Conservation (phyloP, 106 monocot species). For the Cymbidium sinense region DNA sequence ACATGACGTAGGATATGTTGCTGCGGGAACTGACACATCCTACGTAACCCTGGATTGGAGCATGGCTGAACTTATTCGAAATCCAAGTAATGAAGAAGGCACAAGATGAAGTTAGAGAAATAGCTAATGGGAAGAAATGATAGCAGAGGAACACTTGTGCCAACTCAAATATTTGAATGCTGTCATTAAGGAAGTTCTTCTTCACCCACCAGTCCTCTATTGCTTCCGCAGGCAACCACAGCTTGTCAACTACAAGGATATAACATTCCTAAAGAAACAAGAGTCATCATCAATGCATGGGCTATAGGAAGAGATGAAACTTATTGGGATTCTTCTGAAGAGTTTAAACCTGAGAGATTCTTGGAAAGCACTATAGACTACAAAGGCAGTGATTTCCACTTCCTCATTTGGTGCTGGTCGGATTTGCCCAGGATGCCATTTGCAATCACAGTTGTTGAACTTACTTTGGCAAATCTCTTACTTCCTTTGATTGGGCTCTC, state of each 20-base stretch:
- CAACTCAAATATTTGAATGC: constrained; percentile 11
- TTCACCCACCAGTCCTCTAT: neutral
- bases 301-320: neutral
- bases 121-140: neutral
- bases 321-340: neutral
- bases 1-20: constrained; percentile 7
- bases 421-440: constrained; percentile 1
- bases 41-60: constrained; percentile 7
- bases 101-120: constrained; percentile 11
- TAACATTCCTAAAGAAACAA: neutral
- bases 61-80: constrained; percentile 11
- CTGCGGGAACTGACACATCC: constrained; percentile 16
- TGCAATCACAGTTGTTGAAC: neutral
- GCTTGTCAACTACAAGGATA: neutral
- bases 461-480: neutral
- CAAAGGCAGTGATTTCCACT: neutral
- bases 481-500: neutral
- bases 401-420: neutral
- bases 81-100: constrained; percentile 9
- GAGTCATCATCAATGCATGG: constrained; percentile 1
- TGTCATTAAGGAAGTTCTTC: neutral
- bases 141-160: neutral
- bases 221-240: neutral
- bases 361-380: neutral
- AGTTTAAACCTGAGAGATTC: constrained; percentile 2